Conservation (phyloP, 331 rosid genomes). For the Acacia pycnantha region DNA sequence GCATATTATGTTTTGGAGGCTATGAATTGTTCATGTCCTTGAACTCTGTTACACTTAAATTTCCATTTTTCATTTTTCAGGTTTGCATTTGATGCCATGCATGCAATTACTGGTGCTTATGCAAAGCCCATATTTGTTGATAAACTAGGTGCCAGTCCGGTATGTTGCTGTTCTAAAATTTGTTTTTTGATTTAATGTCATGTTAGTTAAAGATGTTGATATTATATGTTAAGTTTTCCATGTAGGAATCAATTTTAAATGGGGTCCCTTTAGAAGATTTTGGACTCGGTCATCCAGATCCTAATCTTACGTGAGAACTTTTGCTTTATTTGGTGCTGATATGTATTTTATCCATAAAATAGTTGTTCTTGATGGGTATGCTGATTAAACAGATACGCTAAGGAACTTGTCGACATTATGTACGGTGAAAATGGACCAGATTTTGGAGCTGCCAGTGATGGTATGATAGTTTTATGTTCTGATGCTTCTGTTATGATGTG, state of each 20-base stretch:
- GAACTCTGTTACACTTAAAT: constrained; percentile 13
- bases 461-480: constrained; percentile 37
- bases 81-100: constrained; percentile 94
- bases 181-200: background rate
- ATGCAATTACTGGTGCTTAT: constrained; percentile 99
- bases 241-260: constrained; percentile 83
- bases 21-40: constrained; percentile 19
- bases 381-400: constrained; percentile 71
- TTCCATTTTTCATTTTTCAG: constrained; percentile 33
- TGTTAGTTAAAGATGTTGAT: constrained; percentile 28
- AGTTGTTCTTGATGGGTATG: constrained; percentile 27
- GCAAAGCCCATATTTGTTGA: constrained; percentile 93
- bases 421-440: constrained; percentile 83
- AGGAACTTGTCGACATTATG: constrained; percentile 83
- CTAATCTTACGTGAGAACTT: constrained; percentile 86
- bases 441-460: constrained; percentile 99
- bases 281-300: constrained; percentile 99
- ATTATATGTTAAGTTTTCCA: constrained; percentile 29
- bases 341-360: constrained; percentile 13
- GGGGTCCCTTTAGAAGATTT: constrained; percentile 96
- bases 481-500: constrained; percentile 1
- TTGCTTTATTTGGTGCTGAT: constrained; percentile 22
- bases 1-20: constrained; percentile 11
- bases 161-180: constrained; percentile 34
- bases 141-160: constrained; percentile 80